Evolutionary conservation across 2,329 filamentous ascomycete genomes (phyloP), one percentile per base, ranked within the genome.

Genomic region (Xylaria polymorpha): DNA sequence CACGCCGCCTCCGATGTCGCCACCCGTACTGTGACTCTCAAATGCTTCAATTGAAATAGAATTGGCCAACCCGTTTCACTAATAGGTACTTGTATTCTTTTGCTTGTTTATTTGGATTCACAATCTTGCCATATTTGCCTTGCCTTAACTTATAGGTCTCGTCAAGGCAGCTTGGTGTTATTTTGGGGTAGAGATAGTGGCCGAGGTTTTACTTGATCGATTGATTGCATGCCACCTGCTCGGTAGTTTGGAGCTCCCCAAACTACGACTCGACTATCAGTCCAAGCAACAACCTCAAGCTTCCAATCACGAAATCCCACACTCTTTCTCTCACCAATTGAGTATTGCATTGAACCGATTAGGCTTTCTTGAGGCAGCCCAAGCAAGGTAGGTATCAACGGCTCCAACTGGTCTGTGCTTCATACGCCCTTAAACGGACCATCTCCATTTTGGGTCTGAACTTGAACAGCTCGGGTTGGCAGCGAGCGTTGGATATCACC

Each of bases 331-430:
- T 22, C 6, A n/a, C 22, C 50, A 43, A 44, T 51, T 10, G 56
- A 43, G 7, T 15, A 58, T n/a, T 51, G 8, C 39, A 61, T 4
- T 18, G 35, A 56, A 35, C 14, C 18, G 15, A 39, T 65, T 48
- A 18, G 25, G 9, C 51, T 53, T 43, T 57, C 57, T 53, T 65
- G 39, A 50, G 43, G 41, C 3, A 51, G 43, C 58, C 12, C 18
- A 44, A 64, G 41, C 32, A n/a, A 57, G 44, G 15, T 53, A 57
- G 44, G 15, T 53, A 50, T 37, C 55, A 61, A 22, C 57, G 9
- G 39, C 56, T 64, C 64, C 59, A 64, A 56, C 56, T 70, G 64
- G 67, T 64, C 67, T 67, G 67, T 70, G 67, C 67, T 62, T 46
- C 18, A 37, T 62, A 59, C 48, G 50, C 61, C 53, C 55, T 57